Percentiles rank a stretch among this genome's conserved stretches.
Evolutionary conservation across 2,329 filamentous ascomycete species (phyloP).

Genomic region (Chrysosporium keratinophilum): DNA sequence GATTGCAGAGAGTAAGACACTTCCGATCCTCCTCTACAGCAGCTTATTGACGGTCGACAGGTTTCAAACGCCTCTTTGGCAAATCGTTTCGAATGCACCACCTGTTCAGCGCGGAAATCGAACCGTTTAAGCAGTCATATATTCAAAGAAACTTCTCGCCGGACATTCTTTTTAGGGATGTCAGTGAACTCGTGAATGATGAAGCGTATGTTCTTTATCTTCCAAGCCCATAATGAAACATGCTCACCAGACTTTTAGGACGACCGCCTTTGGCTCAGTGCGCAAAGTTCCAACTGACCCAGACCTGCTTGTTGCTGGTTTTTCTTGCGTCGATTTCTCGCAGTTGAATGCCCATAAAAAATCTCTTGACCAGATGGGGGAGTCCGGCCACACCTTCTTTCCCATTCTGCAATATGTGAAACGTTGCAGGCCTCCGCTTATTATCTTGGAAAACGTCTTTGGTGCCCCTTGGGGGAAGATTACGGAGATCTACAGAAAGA

Average conservation of each 20-base stretch:
- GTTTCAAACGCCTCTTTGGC: slow-evolving; percentile 26
- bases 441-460: slow-evolving; percentile 63
- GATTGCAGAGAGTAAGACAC: slow-evolving; percentile 40
- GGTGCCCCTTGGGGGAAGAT: slow-evolving; percentile 50
- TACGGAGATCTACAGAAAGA: slow-evolving; percentile 34
- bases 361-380: slow-evolving; percentile 45
- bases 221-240: background rate
- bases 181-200: slow-evolving; percentile 44
- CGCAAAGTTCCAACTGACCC: slow-evolving; percentile 46
- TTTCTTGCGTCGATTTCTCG: slow-evolving; percentile 68
- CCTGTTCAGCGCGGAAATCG: slow-evolving; percentile 54
- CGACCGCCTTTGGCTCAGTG: slow-evolving; percentile 56
- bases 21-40: background rate
- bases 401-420: slow-evolving; percentile 50
- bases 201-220: slow-evolving; percentile 37
- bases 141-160: slow-evolving; percentile 51
- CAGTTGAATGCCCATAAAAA: slow-evolving; percentile 50
- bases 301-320: slow-evolving; percentile 61
- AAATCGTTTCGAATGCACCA: slow-evolving; percentile 42
- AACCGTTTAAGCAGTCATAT: slow-evolving; percentile 53
- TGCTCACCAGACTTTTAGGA: slow-evolving; percentile 33
- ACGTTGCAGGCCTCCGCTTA: slow-evolving; percentile 48
- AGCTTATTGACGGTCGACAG: slow-evolving; percentile 17
- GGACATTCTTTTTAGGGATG: slow-evolving; percentile 48
- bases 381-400: slow-evolving; percentile 56